Percentiles rank a stretch among this genome's conserved stretches.
Conservation (phyloP, 441 rosid genomes). For the Populus hybrid region DNA sequence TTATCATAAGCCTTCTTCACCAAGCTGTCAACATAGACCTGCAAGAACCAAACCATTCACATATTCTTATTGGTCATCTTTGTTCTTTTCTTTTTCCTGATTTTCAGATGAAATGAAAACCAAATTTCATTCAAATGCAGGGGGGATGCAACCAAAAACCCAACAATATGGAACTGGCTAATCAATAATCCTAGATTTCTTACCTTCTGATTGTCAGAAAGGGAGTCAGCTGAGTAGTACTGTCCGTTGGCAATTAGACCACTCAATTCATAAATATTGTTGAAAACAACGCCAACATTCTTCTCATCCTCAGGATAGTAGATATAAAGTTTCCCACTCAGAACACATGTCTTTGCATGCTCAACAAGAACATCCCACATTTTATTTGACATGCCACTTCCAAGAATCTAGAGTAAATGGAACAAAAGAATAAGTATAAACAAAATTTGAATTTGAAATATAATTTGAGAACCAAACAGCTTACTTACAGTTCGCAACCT, state of each 20-base stretch:
- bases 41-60: conserved; percentile 21
- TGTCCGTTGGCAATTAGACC: conserved; percentile 75
- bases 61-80: conserved; percentile 6
- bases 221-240: conserved; percentile 70
- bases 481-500: conserved; percentile 68
- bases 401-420: conserved; percentile 60
- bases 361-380: conserved; percentile 92
- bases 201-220: conserved; percentile 87
- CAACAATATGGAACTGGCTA: background rate
- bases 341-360: conserved; percentile 83
- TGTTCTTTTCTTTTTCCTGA: background rate
- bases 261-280: conserved; percentile 71
- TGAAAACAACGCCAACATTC: conserved; percentile 70
- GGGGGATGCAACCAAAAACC: background rate
- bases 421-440: conserved; percentile 11
- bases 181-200: background rate
- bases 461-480: conserved; percentile 18
- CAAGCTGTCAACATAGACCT: conserved; percentile 75
- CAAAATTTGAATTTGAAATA: conserved; percentile 3
- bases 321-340: conserved; percentile 69
- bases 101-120: background rate
- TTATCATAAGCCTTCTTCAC: conserved; percentile 93
- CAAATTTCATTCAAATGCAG: background rate
- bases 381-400: conserved; percentile 95
- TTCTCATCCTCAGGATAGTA: conserved; percentile 72